Evolutionary conservation across 306 rosid genomes (phyloP).

Genomic region (Citrullus colocynthis): DNA sequence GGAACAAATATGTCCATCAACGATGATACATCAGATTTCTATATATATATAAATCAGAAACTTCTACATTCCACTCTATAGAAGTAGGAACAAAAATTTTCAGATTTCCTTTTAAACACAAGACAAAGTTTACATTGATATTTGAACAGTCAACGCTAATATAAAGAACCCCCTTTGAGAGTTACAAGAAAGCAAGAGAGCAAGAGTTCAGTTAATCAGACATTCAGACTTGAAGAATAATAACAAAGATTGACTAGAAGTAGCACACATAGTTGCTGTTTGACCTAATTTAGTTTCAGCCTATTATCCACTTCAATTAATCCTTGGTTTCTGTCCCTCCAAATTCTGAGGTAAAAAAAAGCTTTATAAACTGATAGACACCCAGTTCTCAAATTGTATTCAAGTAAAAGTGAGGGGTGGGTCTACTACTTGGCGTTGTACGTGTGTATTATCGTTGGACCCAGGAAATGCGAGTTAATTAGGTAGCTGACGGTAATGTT

Average conservation of each 20-base stretch:
- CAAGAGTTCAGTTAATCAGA: background rate
- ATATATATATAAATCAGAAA: background rate
- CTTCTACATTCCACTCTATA: background rate
- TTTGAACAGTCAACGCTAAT: background rate
- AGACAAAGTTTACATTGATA: background rate
- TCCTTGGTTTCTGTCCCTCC: background rate
- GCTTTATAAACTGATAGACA: background rate
- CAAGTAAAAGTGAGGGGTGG: background rate
- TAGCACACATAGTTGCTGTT: background rate
- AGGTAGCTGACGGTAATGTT: background rate
- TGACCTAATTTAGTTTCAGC: background rate
- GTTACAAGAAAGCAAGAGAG: background rate
- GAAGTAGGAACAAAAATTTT: background rate
- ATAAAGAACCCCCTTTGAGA: background rate
- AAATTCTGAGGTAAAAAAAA: background rate
- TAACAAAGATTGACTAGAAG: background rate
- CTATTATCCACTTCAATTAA: background rate
- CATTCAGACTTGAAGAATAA: background rate
- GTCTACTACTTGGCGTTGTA: background rate
- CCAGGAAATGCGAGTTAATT: background rate
- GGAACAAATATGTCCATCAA: background rate
- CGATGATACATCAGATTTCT: background rate
- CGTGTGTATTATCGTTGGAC: background rate
- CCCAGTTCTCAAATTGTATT: background rate
- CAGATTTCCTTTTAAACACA: background rate